These are phyloP conservation scores for Allium sativum DNA, from an alignment of 106 monocot species.

Conservation along the genomic window DNA sequence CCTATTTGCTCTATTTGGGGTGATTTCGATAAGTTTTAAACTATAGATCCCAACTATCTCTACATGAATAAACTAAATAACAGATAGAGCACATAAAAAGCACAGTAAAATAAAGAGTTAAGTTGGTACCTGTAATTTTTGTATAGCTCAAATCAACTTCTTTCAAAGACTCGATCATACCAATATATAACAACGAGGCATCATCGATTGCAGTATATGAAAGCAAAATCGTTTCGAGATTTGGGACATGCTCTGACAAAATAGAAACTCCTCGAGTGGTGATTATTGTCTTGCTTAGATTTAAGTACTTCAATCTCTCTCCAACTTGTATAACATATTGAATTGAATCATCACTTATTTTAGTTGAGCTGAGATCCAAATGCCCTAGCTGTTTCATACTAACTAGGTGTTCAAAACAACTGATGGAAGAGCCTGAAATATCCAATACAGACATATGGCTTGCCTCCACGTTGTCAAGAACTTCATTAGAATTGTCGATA, in stretches of 20 bases:
- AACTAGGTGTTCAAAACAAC: constrained; percentile 30
- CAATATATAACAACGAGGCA: constrained; percentile 38
- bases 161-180: constrained; percentile 51
- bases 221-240: constrained; percentile 51
- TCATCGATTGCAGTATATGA: constrained; percentile 75
- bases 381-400: constrained; percentile 48
- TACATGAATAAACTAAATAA: no score
- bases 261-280: constrained; percentile 33
- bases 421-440: constrained; percentile 41
- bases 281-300: constrained; percentile 50
- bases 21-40: no score
- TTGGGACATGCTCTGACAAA: constrained; percentile 42
- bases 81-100: no score
- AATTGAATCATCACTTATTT: constrained; percentile 40
- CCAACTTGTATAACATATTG: constrained; percentile 37
- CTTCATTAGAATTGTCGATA: constrained; percentile 33
- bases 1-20: no score
- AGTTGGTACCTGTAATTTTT: constrained; percentile 47
- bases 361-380: constrained; percentile 50
- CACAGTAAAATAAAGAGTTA: background rate
- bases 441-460: constrained; percentile 49
- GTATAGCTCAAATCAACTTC: constrained; percentile 65
- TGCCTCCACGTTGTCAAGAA: constrained; percentile 29
- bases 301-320: constrained; percentile 41
- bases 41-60: no score